These are phyloP conservation scores for Debaryomyces robertsiae DNA, from an alignment of 1,139 yeast genomes.

Conservation along the genomic window DNA sequence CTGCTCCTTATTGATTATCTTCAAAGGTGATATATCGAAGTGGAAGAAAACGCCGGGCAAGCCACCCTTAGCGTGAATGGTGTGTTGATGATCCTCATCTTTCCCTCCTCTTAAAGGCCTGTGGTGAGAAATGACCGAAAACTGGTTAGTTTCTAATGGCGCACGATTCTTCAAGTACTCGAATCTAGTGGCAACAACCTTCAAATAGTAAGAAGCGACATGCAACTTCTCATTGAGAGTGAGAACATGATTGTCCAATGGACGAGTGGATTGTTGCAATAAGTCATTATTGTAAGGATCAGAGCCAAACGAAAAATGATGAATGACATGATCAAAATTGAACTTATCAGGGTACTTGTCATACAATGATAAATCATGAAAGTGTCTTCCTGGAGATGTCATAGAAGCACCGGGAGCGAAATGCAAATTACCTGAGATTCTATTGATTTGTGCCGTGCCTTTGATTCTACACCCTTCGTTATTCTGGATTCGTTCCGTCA, in stretches of 20 bases:
- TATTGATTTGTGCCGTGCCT: constrained; percentile 78
- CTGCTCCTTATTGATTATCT: constrained; percentile 82
- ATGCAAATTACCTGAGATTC: constrained; percentile 89
- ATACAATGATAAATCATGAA: constrained; percentile 82
- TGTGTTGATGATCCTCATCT: constrained; percentile 88
- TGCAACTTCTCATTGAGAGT: constrained; percentile 56
- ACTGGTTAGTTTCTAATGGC: constrained; percentile 82
- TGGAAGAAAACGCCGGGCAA: constrained; percentile 85
- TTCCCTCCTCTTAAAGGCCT: constrained; percentile 84
- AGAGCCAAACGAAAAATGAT: constrained; percentile 84
- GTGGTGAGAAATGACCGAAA: constrained; percentile 87
- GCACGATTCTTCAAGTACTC: constrained; percentile 58
- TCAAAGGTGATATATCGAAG: constrained; percentile 91
- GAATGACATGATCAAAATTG: constrained; percentile 71
- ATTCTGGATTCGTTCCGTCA: constrained; percentile 54
- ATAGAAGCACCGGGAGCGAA: constrained; percentile 90
- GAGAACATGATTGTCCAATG: constrained; percentile 62
- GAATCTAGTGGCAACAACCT: constrained; percentile 88
- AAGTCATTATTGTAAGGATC: constrained; percentile 37
- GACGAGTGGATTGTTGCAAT: constrained; percentile 54
- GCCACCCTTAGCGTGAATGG: constrained; percentile 84
- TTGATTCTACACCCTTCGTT: constrained; percentile 85
- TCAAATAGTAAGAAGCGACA: constrained; percentile 74
- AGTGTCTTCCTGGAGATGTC: constrained; percentile 60
- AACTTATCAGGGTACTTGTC: constrained; percentile 54